These are phyloP conservation scores for Trichoderma gracile DNA, from an alignment of 2,329 filamentous ascomycete genomes.

Conservation along the genomic window DNA sequence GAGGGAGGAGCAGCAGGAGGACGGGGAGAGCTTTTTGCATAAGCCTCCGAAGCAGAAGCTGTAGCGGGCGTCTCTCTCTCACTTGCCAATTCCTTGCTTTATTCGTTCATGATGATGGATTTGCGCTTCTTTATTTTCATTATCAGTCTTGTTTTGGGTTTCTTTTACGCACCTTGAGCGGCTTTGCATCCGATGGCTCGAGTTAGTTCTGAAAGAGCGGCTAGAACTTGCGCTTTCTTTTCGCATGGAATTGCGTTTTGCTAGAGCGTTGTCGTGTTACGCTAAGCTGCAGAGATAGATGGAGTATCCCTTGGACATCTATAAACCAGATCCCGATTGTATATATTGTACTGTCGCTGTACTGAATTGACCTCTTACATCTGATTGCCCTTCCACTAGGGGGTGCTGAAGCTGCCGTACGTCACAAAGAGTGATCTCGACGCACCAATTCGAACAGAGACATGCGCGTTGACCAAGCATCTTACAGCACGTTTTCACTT, in stretches of 20 bases:
- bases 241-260: not conserved
- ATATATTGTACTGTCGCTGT: no score
- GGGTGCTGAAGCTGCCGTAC: no score
- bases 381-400: no score
- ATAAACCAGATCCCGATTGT: no score
- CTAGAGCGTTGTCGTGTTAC: not conserved
- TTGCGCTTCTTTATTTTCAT: no score
- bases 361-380: no score
- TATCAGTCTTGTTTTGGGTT: no score
- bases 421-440: no score
- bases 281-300: conserved; percentile 2
- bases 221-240: not conserved
- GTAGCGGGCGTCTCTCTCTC: conserved; percentile 52
- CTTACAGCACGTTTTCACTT: no score
- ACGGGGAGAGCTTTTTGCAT: conserved; percentile 17
- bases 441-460: no score
- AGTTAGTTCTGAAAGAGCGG: not conserved
- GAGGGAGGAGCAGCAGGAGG: conserved; percentile 40
- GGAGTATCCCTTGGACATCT: not conserved
- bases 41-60: conserved; percentile 43
- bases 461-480: no score
- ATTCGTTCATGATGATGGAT: not conserved
- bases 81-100: no score
- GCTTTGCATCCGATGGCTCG: not conserved
- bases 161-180: not conserved